These are phyloP conservation scores for Sporothrix dimorphospora DNA, from an alignment of 2,329 filamentous ascomycete species.

Conservation along the genomic window DNA sequence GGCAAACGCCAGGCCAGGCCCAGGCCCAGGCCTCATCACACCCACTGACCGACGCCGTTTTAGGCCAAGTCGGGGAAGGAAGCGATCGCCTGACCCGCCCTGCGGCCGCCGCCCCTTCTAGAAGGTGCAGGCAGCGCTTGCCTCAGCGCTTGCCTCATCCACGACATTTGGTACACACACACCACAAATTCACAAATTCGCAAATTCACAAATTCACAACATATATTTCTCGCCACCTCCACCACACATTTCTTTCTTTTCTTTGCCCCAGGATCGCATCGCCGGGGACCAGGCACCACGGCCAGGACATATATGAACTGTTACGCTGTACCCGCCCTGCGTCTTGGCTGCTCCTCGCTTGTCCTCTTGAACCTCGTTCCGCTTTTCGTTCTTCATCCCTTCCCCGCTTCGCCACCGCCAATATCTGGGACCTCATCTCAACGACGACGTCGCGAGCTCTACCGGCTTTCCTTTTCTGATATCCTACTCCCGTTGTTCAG, in stretches of 20 bases:
- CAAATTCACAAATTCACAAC: neutral
- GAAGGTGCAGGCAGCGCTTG: neutral
- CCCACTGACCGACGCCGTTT: slow-evolving; percentile 24
- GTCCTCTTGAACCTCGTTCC: neutral
- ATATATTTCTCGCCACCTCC: slow-evolving; percentile 20
- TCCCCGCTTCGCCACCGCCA: slow-evolving; percentile 5
- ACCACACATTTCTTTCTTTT: neutral
- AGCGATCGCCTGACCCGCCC: slow-evolving; percentile 21
- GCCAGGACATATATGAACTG: neutral
- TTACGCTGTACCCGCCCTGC: neutral
- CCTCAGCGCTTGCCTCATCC: slow-evolving; percentile 16
- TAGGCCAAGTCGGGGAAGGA: slow-evolving; percentile 21
- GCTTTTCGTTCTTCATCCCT: neutral
- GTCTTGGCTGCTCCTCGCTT: neutral
- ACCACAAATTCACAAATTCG: slow-evolving; percentile 1
- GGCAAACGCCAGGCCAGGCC: slow-evolving; percentile 11
- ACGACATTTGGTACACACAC: neutral
- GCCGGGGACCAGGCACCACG: slow-evolving; percentile 12
- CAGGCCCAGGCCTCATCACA: slow-evolving; percentile 1
- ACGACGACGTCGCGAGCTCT: neutral
- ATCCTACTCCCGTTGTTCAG: neutral
- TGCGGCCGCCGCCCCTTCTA: neutral
- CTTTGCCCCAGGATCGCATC: slow-evolving; percentile 11
- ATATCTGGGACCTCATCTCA: neutral
- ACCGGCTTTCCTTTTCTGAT: neutral